Evolutionary conservation across 2,329 filamentous ascomycete genomes (phyloP).

Genomic region (Penicillium freii): DNA sequence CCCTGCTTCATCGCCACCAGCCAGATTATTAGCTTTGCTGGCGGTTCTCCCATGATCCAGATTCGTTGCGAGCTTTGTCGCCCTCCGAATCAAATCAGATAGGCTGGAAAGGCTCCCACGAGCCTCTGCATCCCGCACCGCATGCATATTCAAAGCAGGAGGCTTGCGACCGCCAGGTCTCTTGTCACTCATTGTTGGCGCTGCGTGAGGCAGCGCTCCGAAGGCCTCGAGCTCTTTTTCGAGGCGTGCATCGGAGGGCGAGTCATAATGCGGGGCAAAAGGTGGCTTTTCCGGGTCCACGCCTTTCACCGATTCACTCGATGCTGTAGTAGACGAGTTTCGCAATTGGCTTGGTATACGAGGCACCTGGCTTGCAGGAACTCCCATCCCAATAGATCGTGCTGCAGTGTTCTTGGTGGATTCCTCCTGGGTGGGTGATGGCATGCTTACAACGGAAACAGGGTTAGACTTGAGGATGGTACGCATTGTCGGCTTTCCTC

Average conservation of each 20-base stretch:
- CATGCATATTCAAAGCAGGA: conserved; percentile 76
- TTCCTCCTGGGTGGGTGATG: conserved; percentile 5
- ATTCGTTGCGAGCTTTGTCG: conserved; percentile 80
- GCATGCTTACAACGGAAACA: conserved; percentile 16
- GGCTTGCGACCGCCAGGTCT: conserved; percentile 51
- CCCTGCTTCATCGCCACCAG: conserved; percentile 34
- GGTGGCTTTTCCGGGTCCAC: conserved; percentile 36
- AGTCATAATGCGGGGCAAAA: conserved; percentile 23
- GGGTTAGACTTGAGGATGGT: conserved; percentile 37
- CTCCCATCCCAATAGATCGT: conserved; percentile 1
- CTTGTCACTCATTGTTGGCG: conserved; percentile 42
- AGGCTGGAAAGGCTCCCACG: conserved; percentile 89
- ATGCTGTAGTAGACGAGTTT: conserved; percentile 16
- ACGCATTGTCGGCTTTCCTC: conserved; percentile 43
- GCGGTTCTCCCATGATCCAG: conserved; percentile 77
- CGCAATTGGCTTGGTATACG: conserved; percentile 10
- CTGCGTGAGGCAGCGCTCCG: conserved; percentile 24
- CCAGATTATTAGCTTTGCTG: conserved; percentile 54
- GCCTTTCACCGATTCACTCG: conserved; percentile 20
- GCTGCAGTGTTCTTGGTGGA: neutral
- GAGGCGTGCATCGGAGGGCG: conserved; percentile 11
- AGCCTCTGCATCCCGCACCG: conserved; percentile 74
- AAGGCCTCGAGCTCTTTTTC: conserved; percentile 25
- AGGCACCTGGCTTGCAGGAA: conserved; percentile 2
- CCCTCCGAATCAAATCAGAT: conserved; percentile 83